A percentile compares a stretch with the other conserved stretches of the same genome.
Conservation (phyloP, 2,329 filamentous ascomycete genomes). For the Cladosporium sp. region DNA sequence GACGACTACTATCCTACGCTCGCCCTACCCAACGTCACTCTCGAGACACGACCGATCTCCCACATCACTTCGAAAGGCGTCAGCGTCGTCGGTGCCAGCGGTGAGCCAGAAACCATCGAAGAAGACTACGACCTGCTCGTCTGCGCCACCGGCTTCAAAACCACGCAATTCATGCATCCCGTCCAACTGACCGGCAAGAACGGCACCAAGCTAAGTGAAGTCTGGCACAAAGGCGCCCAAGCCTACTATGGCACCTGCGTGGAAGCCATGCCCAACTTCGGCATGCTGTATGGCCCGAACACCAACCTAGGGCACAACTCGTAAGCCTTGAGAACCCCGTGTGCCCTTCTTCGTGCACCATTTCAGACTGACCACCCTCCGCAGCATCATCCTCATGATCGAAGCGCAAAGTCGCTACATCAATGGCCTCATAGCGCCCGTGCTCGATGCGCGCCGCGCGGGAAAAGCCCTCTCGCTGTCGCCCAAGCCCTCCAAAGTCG, state of each 20-base stretch:
- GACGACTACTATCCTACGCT: slow-evolving; percentile 53
- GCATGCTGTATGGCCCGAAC: slow-evolving; percentile 54
- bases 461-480: slow-evolving; percentile 40
- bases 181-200: slow-evolving; percentile 46
- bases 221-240: slow-evolving; percentile 50
- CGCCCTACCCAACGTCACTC: slow-evolving; percentile 39
- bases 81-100: slow-evolving; percentile 35
- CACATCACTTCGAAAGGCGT: slow-evolving; percentile 44
- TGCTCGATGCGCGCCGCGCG: slow-evolving; percentile 40
- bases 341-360: no score
- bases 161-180: slow-evolving; percentile 53
- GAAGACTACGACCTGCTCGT: slow-evolving; percentile 48
- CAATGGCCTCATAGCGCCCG: slow-evolving; percentile 42
- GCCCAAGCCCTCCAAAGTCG: slow-evolving; percentile 37
- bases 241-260: slow-evolving; percentile 49
- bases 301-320: slow-evolving; percentile 39
- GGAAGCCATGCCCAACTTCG: slow-evolving; percentile 50
- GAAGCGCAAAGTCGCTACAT: slow-evolving; percentile 53
- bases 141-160: slow-evolving; percentile 54
- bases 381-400: slow-evolving; percentile 57
- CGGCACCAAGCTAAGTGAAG: slow-evolving; percentile 39
- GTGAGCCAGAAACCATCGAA: slow-evolving; percentile 13
- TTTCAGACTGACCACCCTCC: no score
- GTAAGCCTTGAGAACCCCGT: no score
- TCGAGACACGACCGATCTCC: slow-evolving; percentile 47